phyloP scores from a whole-genome alignment of 2,329 filamentous ascomycete genomes.

The Fusarium sp. region DNA sequence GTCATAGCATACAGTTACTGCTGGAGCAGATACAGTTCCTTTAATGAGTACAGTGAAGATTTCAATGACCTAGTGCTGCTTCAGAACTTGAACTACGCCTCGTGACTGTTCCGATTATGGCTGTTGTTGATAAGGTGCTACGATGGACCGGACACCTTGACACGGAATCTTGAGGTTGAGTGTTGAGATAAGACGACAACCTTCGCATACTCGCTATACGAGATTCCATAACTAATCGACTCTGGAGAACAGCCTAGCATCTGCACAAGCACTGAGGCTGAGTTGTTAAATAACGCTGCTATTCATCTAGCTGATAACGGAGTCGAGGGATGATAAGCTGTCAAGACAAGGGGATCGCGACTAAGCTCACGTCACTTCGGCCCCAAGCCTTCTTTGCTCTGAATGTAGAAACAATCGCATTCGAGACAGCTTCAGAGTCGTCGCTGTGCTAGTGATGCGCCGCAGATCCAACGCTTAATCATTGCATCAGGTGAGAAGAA shows the following conservation, averaged over 20 bases:
- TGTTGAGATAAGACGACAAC: background rate
- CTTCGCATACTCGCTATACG: no score
- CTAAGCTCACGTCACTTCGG: background rate
- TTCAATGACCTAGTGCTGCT: no score
- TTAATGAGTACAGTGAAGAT: accelerated
- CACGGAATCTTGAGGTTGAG: background rate
- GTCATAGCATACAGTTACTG: accelerated
- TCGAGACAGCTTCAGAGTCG: background rate
- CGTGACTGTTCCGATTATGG: background rate
- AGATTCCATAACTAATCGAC: background rate
- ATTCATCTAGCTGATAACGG: background rate
- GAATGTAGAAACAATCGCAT: background rate
- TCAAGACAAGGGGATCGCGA: background rate
- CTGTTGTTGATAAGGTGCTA: background rate
- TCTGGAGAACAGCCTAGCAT: no score
- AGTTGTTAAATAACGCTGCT: accelerated
- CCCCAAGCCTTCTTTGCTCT: background rate
- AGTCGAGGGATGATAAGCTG: background rate
- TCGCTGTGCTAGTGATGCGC: background rate
- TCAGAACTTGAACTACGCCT: background rate
- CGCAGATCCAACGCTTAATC: background rate
- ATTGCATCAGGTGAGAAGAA: background rate
- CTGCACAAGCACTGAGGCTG: background rate
- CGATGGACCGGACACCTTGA: background rate
- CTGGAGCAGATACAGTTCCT: background rate